Evolutionary conservation across 2,329 filamentous ascomycete genomes (phyloP), one percentile per base, ranked within the genome.

Genomic region (Trichoderma sp.): DNA sequence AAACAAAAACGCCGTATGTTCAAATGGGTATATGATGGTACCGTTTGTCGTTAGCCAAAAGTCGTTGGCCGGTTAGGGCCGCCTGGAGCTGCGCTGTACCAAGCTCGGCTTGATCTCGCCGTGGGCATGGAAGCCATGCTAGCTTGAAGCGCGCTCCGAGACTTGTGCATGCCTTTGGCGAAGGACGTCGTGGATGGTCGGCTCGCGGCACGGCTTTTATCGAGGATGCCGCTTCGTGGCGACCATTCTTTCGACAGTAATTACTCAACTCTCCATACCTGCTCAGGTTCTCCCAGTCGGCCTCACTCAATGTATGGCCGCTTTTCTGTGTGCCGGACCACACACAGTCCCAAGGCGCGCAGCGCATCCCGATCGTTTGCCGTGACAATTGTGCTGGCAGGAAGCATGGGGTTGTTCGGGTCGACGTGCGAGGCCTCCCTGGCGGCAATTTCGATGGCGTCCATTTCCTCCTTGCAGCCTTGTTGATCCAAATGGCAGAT

Each of bases 391-490:
- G 86, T 88, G 68, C 89, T 88, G 1, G 93, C 89, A 0, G 95
- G 93, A n/a, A 97, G 79, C 89, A 96, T 93, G 0, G 93, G 95
- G 67, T 96, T 92, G 68, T 95, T 91, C 0, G 90, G 90, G 70
- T 94, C 92, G 67, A 98, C 89, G 67, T 91, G 88, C 17, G 91
- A 90, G 2, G 95, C 94, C 71, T 98, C 94, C 77, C 93, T 94
- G 50, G 95, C 95, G 0, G 95, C 91, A 78, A 97, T 92, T 74
- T 97, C 93, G 68, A 99, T 98, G 44, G 93, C 93, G 72, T 97
- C 93, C 92, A 99, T 97, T 79, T 98, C 95, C 75, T 97, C 93
- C 77, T 96, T 97, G 79, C 95, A 99, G 17, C 90, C 91, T 70
- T 96, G 92, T 73, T 97, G 92, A 74, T 99, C 95, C 68, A 97